A percentile compares a stretch with the other conserved stretches of the same genome.
These are phyloP conservation scores for Grammothele lineata DNA, from an alignment of 768 basidiomycete genomes.

Conservation along the genomic window DNA sequence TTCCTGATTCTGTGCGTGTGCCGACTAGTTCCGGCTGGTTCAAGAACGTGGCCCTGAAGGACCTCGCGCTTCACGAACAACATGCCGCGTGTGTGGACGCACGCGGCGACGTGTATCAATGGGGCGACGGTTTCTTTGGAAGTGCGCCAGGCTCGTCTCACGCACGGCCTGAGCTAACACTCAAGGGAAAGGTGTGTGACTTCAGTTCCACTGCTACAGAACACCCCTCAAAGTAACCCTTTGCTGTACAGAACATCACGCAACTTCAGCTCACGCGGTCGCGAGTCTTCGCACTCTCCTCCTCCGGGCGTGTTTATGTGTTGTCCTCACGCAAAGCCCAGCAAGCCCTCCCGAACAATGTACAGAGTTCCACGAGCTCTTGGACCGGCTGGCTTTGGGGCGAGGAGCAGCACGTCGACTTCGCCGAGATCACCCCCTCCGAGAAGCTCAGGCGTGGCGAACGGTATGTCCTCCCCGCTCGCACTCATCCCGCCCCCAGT, in stretches of 20 bases:
- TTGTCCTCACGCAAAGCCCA: slow-evolving; percentile 48
- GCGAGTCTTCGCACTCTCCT: slow-evolving; percentile 74
- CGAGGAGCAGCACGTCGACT: slow-evolving; percentile 47
- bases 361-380: slow-evolving; percentile 55
- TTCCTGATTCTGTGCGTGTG: slow-evolving; percentile 39
- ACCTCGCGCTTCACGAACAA: slow-evolving; percentile 59
- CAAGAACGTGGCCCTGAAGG: slow-evolving; percentile 65
- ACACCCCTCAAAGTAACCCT: background rate
- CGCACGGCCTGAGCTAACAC: slow-evolving; percentile 45
- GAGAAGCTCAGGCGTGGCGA: slow-evolving; percentile 60
- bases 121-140: slow-evolving; percentile 66
- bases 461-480: slow-evolving; percentile 37
- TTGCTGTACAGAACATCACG: slow-evolving; percentile 54
- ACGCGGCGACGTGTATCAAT: slow-evolving; percentile 79
- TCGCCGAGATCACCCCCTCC: slow-evolving; percentile 56
- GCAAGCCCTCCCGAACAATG: slow-evolving; percentile 39
- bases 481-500: too few species aligned
- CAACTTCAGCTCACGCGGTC: slow-evolving; percentile 55
- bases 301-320: slow-evolving; percentile 70
- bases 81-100: slow-evolving; percentile 77
- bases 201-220: background rate
- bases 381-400: slow-evolving; percentile 56
- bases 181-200: slow-evolving; percentile 57
- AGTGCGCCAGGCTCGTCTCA: slow-evolving; percentile 19
- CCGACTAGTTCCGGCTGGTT: slow-evolving; percentile 57